phyloP scores from a whole-genome alignment of 768 basidiomycete genomes.

The Amanita jacksonii region DNA sequence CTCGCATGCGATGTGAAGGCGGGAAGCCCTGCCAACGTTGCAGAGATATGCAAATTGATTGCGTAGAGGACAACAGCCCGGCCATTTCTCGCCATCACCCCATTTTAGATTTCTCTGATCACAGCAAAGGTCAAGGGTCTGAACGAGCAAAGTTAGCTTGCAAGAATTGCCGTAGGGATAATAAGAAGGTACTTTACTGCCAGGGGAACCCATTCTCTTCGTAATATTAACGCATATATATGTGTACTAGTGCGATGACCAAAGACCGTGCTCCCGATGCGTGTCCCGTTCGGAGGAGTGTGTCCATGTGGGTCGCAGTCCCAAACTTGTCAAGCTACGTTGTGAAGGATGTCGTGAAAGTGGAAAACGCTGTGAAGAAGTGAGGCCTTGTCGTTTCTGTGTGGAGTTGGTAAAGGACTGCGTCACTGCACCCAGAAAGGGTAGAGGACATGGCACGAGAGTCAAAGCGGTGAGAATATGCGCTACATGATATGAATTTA shows the following conservation, averaged over 20 bases:
- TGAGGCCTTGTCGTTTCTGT: slow-evolving; percentile 46
- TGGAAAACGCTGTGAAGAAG: slow-evolving; percentile 51
- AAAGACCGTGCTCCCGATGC: slow-evolving; percentile 54
- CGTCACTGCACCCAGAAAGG: slow-evolving; percentile 39
- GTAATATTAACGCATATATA: slow-evolving; percentile 7
- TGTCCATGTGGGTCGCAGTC: slow-evolving; percentile 43
- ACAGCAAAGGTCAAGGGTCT: slow-evolving; percentile 17
- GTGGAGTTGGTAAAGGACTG: slow-evolving; percentile 38
- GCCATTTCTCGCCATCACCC: slow-evolving; percentile 17
- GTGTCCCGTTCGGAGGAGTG: slow-evolving; percentile 44
- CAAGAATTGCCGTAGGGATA: slow-evolving; percentile 50
- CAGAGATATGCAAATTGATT: slow-evolving; percentile 39
- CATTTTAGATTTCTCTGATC: slow-evolving; percentile 16
- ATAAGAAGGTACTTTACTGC: slow-evolving; percentile 42
- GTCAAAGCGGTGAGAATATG: slow-evolving; percentile 44
- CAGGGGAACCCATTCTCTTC: background rate
- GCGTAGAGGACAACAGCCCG: slow-evolving; percentile 31
- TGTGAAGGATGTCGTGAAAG: slow-evolving; percentile 49
- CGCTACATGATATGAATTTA: slow-evolving; percentile 8
- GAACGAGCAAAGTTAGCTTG: slow-evolving; percentile 55
- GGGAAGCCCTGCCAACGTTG: slow-evolving; percentile 45
- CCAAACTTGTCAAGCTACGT: slow-evolving; percentile 49
- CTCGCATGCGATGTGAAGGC: slow-evolving; percentile 44
- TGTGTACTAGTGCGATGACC: slow-evolving; percentile 47
- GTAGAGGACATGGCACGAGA: slow-evolving; percentile 48